A percentile compares a stretch with the other conserved stretches of the same genome.
Evolutionary conservation across 768 basidiomycete species (phyloP).

Genomic region (Dioszegia crocea): DNA sequence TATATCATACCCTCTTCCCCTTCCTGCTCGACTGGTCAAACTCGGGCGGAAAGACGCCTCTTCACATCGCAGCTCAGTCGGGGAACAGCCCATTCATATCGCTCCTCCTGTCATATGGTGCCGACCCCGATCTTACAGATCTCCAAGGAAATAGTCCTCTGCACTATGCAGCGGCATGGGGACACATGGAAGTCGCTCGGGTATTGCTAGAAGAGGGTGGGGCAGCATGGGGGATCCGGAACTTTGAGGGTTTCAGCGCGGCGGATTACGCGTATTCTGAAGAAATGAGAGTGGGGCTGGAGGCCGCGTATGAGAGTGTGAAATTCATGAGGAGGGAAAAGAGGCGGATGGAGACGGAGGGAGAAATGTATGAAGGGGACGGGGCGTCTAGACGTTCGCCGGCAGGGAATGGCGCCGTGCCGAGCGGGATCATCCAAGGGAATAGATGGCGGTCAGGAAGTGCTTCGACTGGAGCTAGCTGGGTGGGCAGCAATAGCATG

Average conservation of each 20-base stretch:
- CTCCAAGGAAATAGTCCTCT: slow-evolving; percentile 86
- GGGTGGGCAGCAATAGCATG: not conserved
- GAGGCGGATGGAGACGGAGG: not conserved
- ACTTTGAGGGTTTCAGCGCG: slow-evolving; percentile 86
- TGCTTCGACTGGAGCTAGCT: not conserved
- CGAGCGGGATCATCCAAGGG: too few species aligned
- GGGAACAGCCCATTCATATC: slow-evolving; percentile 81
- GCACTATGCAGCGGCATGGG: slow-evolving; percentile 60
- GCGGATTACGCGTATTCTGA: slow-evolving; percentile 86
- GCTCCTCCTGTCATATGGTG: slow-evolving; percentile 73
- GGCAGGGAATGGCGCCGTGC: too few species aligned
- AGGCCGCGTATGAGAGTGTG: not conserved
- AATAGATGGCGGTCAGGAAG: slow-evolving; percentile 8
- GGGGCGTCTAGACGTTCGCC: not conserved
- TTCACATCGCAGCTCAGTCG: slow-evolving; percentile 80
- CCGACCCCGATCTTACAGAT: slow-evolving; percentile 84
- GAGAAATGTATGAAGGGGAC: not conserved
- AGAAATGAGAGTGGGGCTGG: slow-evolving; percentile 3
- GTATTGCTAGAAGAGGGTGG: slow-evolving; percentile 84
- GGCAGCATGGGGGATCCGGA: slow-evolving; percentile 66
- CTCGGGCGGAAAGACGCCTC: slow-evolving; percentile 77
- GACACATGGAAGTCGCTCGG: slow-evolving; percentile 62
- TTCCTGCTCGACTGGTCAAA: slow-evolving; percentile 91
- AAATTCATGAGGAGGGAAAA: not conserved
- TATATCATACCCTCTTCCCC: slow-evolving; percentile 81